Percentiles rank a stretch among this genome's conserved stretches.
Evolutionary conservation across 1,284 basidiomycete species (phyloP).

Genomic region (Mycena citricolor): DNA sequence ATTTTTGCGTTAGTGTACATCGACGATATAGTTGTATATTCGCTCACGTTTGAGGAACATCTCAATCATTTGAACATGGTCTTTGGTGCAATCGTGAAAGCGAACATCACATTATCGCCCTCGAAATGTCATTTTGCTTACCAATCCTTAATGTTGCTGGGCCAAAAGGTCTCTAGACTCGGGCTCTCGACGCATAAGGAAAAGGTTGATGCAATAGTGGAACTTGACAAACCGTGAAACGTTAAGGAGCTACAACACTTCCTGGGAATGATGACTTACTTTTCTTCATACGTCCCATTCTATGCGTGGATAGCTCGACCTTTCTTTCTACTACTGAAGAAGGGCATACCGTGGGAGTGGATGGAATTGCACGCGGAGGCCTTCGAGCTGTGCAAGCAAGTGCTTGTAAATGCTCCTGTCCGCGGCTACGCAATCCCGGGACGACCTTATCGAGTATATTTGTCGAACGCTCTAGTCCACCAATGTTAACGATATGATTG

Average conservation of each 20-base stretch:
- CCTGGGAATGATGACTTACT: conserved; percentile 26
- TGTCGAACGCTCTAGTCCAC: too few species aligned
- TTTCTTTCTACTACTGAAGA: conserved; percentile 8
- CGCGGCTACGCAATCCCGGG: conserved; percentile 32
- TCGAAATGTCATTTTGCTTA: conserved; percentile 36
- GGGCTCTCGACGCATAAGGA: conserved; percentile 22
- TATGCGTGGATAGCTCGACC: conserved; percentile 12
- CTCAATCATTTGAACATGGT: conserved; percentile 32
- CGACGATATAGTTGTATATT: conserved; percentile 13
- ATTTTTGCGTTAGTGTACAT: conserved; percentile 13
- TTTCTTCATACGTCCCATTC: conserved; percentile 5
- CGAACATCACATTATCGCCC: conserved; percentile 36
- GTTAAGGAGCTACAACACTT: conserved; percentile 13
- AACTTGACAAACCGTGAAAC: conserved; percentile 28
- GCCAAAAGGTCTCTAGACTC: conserved; percentile 33
- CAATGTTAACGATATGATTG: too few species aligned
- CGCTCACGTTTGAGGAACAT: conserved; percentile 33
- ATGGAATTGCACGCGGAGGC: conserved; percentile 24
- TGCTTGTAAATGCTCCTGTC: conserved; percentile 32
- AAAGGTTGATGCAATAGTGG: conserved; percentile 24
- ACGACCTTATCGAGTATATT: conserved; percentile 26
- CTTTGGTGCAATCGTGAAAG: conserved; percentile 28
- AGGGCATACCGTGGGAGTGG: conserved; percentile 29
- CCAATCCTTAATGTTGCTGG: conserved; percentile 34
- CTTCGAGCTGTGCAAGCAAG: conserved; percentile 29